A percentile compares a stretch with the other conserved stretches of the same genome.
These are phyloP conservation scores for Kodamaea alishanica DNA, from an alignment of 1,139 yeast species.

Conservation along the genomic window DNA sequence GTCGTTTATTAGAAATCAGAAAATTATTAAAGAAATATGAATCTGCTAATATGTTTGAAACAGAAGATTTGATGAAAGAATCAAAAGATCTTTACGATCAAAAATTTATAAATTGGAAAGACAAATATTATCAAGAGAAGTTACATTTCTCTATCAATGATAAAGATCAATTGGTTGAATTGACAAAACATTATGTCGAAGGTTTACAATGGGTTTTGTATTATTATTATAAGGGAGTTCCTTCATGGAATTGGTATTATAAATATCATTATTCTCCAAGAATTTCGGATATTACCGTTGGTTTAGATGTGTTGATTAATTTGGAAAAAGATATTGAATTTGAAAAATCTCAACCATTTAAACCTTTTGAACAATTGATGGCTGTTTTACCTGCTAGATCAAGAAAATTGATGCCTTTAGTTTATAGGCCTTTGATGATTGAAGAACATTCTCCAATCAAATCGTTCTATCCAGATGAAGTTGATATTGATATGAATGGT, in stretches of 20 bases:
- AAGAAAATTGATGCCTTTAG: constrained; percentile 69
- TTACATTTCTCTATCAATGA: constrained; percentile 61
- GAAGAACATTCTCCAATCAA: constrained; percentile 83
- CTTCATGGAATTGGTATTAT: constrained; percentile 94
- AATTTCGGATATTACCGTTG: constrained; percentile 77
- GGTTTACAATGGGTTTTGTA: constrained; percentile 95
- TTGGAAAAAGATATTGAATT: constrained; percentile 49
- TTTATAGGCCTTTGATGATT: constrained; percentile 81
- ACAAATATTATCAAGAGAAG: constrained; percentile 74
- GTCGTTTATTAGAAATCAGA: constrained; percentile 42
- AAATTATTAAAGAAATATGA: constrained; percentile 62
- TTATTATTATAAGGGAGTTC: constrained; percentile 85
- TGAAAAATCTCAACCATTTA: constrained; percentile 73
- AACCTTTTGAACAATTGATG: constrained; percentile 96
- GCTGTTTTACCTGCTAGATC: constrained; percentile 97
- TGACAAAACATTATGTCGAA: constrained; percentile 83
- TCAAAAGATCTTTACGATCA: constrained; percentile 63
- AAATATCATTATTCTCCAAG: constrained; percentile 89
- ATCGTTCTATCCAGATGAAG: constrained; percentile 88
- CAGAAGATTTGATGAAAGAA: constrained; percentile 59
- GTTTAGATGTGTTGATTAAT: constrained; percentile 53
- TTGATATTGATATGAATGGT: constrained; percentile 88
- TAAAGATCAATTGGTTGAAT: constrained; percentile 52
- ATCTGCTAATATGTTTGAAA: constrained; percentile 62
- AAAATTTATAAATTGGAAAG: constrained; percentile 81